phyloP scores from a whole-genome alignment of 495 filamentous ascomycete species.

The Aspergillus nanangensis region DNA sequence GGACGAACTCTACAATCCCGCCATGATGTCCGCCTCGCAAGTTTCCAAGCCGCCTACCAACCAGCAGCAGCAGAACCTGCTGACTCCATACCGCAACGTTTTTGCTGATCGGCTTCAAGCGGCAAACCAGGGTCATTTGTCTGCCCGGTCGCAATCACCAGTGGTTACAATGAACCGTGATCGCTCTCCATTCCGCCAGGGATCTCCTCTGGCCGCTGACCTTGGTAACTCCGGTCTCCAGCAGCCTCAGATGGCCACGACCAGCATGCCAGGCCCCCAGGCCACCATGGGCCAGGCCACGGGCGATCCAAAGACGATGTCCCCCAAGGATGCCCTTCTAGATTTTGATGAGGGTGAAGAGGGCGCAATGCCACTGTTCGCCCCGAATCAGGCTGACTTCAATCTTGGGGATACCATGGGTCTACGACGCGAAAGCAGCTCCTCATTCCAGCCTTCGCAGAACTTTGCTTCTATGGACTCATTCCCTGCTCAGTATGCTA shows the following conservation, averaged over 20 bases:
- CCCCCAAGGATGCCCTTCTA: conserved; percentile 86
- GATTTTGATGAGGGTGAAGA: conserved; percentile 76
- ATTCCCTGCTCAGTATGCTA: conserved; percentile 37
- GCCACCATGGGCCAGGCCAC: conserved; percentile 23
- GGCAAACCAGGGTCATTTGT: conserved; percentile 68
- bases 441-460: conserved; percentile 38
- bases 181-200: conserved; percentile 76
- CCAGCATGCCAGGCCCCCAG: conserved; percentile 37
- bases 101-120: conserved; percentile 73
- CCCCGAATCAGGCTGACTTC: conserved; percentile 42
- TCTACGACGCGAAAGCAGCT: conserved; percentile 42
- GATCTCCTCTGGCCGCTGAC: conserved; percentile 59
- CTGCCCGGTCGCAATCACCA: conserved; percentile 55
- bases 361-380: conserved; percentile 64
- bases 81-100: conserved; percentile 56
- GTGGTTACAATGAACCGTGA: conserved; percentile 54
- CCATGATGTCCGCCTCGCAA: conserved; percentile 49
- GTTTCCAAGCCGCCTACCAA: conserved; percentile 31
- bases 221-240: conserved; percentile 25
- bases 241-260: conserved; percentile 29
- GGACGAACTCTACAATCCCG: conserved; percentile 80
- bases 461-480: conserved; percentile 35
- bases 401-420: conserved; percentile 37
- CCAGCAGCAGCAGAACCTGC: conserved; percentile 28
- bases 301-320: conserved; percentile 75